Base-by-base conservation (phyloP, 2,329 filamentous ascomycete species). In the Tolypocladium ovalisporum region DNA sequence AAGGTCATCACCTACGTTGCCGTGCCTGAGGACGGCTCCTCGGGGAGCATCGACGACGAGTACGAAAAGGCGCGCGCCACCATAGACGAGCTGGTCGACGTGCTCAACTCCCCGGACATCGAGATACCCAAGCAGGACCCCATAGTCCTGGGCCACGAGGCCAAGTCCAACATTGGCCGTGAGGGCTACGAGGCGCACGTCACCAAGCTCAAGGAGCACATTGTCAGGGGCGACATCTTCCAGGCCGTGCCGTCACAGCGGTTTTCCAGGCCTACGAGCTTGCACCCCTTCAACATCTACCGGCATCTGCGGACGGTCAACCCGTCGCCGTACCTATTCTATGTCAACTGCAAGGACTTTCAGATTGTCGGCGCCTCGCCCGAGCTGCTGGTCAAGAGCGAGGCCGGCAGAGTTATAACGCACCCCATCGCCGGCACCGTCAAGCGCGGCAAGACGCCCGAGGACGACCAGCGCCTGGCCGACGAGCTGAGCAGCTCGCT, bases 211-310 rank as follows among this genome's bases (percentile, higher is more conserved):
- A 97, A 97, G 78, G 80, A 90, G 73, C 93, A 97, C 77, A 97
- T 99, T 65, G 81, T 84, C 65, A 81, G 83, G 61, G 94, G 94
- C 64, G 91, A 97, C 76, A 97, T 99, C 69, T 97, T 99, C 74
- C 94, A 99, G 72, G 90, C 91, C 1, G 94, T 99, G 19, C 94
- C 94, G 1, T 97, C 91, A 47, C 94, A 99, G 75, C 85, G 94
- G 55, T 89, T 97, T 68, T 87, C 92, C 9, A 84, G 93, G 34
- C 92, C 92, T 17, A 99, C 94, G 3, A 85, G 84, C 57, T 79
- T 99, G 49, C 94, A 99, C 72, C 93, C 94, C 0, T 99, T 97
- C 80, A 99, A 97, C 77, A 89, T 99, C 66, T 99, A 97, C 79
- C 86, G 93, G 56, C 90, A 96, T 70, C 81, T 99, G 40, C 89